Percentiles rank a stretch among this genome's conserved stretches.
These are phyloP conservation scores for Pouteria campechiana DNA, from an alignment of 179 eudicot genomes.

Conservation along the genomic window DNA sequence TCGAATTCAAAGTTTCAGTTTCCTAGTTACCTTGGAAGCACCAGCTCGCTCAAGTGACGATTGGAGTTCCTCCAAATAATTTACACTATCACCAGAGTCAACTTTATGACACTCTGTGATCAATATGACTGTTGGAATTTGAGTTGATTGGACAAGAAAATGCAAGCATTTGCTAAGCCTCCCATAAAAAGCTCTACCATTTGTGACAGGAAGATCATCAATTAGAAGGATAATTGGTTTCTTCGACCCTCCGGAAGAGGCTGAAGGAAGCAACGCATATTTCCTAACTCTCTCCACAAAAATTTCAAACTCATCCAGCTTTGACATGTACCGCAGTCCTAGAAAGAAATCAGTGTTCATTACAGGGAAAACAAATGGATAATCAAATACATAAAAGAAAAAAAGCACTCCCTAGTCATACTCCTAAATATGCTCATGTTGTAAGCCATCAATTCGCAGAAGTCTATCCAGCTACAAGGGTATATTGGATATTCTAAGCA, in stretches of 20 bases:
- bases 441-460: no score
- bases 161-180: conserved; percentile 63
- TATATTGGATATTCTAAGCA: no score
- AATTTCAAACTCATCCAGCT: conserved; percentile 91
- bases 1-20: no score
- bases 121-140: conserved; percentile 69
- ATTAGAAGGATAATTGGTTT: conserved; percentile 45
- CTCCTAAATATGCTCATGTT: no score
- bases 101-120: conserved; percentile 56
- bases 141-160: conserved; percentile 69
- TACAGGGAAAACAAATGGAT: conserved; percentile 1
- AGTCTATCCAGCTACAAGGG: no score
- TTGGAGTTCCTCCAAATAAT: conserved; percentile 65
- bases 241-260: conserved; percentile 19
- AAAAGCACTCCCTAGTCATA: not conserved
- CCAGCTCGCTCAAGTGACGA: conserved; percentile 62
- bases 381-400: not conserved
- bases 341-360: not conserved
- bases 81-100: conserved; percentile 50
- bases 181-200: conserved; percentile 54
- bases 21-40: conserved; percentile 77
- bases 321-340: conserved; percentile 79
- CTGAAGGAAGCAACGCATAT: conserved; percentile 56
- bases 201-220: conserved; percentile 86
- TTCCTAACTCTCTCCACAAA: conserved; percentile 77